A percentile compares a stretch with the other conserved stretches of the same genome.
Conservation (phyloP, 805 yeast genomes). For the Starmerella potacharoeniae region DNA sequence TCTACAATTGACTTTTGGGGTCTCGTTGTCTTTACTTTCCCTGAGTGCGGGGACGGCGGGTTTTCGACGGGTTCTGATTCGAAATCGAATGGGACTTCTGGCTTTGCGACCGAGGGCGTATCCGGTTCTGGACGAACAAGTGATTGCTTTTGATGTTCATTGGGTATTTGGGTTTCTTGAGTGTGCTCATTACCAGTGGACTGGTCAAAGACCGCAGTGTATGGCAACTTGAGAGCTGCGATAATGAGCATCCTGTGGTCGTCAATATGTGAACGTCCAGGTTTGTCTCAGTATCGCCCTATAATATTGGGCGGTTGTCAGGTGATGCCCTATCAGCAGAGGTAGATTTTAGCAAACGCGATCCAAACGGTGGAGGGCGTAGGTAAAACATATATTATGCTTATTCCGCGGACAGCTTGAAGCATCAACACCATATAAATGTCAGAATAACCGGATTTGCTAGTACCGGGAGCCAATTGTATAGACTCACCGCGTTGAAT, state of each 20-base stretch:
- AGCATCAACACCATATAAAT: no score
- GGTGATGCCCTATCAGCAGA: background rate
- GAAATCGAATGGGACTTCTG: slow-evolving; percentile 22
- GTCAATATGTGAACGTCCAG: background rate
- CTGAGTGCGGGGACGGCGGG: slow-evolving; percentile 4
- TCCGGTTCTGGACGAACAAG: slow-evolving; percentile 13
- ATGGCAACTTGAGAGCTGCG: slow-evolving; percentile 27
- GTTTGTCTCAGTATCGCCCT: background rate
- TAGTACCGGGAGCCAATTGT: no score
- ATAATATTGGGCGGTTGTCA: background rate
- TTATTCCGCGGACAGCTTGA: no score
- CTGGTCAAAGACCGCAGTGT: slow-evolving; percentile 24
- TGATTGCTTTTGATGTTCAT: slow-evolving; percentile 2
- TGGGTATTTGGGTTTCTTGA: background rate
- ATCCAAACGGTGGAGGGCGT: background rate
- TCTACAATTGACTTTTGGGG: slow-evolving; percentile 21
- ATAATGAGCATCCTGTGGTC: slow-evolving; percentile 19
- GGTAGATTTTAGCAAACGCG: background rate
- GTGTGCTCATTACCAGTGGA: background rate
- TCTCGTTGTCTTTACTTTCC: slow-evolving; percentile 8
- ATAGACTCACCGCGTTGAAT: no score
- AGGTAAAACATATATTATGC: background rate
- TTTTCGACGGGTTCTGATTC: slow-evolving; percentile 7
- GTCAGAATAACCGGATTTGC: no score
- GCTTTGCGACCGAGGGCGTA: slow-evolving; percentile 1